Evolutionary conservation across 2,329 filamentous ascomycete species (phyloP).

Genomic region (Rasamsonia emersonii): DNA sequence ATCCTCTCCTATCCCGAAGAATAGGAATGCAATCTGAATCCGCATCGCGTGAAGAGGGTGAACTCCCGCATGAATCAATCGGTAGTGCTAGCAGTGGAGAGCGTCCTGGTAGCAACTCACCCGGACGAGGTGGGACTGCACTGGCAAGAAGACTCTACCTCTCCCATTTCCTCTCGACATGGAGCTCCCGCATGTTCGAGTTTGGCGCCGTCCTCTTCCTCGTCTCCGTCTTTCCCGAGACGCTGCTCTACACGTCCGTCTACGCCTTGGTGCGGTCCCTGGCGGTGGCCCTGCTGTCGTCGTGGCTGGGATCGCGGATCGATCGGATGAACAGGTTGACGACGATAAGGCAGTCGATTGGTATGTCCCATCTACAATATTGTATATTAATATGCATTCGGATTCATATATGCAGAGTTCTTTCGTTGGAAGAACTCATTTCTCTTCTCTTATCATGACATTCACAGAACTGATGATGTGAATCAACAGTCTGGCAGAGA

Average conservation of each 20-base stretch:
- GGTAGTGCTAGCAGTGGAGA: neutral
- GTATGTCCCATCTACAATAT: no score
- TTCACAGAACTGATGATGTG: constrained; percentile 6
- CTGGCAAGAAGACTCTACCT: constrained; percentile 38
- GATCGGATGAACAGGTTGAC: constrained; percentile 47
- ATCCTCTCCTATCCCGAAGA: no score
- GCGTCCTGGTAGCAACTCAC: neutral
- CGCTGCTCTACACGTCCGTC: constrained; percentile 57
- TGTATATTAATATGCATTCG: no score
- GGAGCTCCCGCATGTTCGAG: constrained; percentile 58
- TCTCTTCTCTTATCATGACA: no score
- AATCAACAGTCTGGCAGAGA: constrained; percentile 25
- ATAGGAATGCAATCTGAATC: no score
- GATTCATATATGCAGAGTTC: no score
- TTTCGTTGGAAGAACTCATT: no score
- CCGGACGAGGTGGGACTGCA: constrained; percentile 2
- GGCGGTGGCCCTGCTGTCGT: constrained; percentile 51
- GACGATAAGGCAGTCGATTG: constrained; percentile 44
- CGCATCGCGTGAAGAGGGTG: no score
- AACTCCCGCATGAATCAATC: no score
- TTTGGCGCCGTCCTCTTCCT: constrained; percentile 55
- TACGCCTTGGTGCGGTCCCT: constrained; percentile 57
- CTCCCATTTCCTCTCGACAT: constrained; percentile 55
- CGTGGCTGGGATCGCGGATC: constrained; percentile 50
- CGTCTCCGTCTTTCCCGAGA: constrained; percentile 47